These are phyloP conservation scores for Keithomyces neogunnii DNA, from an alignment of 2,329 filamentous ascomycete genomes.

Conservation along the genomic window DNA sequence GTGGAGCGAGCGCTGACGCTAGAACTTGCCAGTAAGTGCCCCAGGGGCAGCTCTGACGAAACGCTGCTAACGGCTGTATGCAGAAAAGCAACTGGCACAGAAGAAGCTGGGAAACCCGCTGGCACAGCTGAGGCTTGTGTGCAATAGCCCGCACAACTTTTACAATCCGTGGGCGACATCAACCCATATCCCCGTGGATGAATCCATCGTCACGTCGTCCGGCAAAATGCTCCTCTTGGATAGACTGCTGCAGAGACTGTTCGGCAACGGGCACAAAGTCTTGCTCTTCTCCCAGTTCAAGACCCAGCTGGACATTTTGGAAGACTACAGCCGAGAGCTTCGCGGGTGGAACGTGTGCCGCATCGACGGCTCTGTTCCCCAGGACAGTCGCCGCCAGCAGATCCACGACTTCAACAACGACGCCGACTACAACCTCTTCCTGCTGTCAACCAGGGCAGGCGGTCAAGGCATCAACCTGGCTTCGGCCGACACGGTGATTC, in stretches of 20 bases:
- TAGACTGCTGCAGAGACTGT: conserved; percentile 67
- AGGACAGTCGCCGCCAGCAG: conserved; percentile 60
- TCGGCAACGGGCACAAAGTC: conserved; percentile 73
- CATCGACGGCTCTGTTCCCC: conserved; percentile 81
- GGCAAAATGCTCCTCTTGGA: conserved; percentile 96
- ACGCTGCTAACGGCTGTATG: conserved; percentile 15
- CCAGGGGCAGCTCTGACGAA: too few species aligned
- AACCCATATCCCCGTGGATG: conserved; percentile 56
- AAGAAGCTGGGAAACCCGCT: conserved; percentile 93
- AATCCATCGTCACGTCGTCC: conserved; percentile 74
- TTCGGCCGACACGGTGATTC: conserved; percentile 81
- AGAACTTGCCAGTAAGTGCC: conserved; percentile 61
- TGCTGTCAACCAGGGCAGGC: conserved; percentile 83
- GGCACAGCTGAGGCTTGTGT: conserved; percentile 84
- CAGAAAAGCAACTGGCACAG: conserved; percentile 72
- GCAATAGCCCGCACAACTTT: conserved; percentile 93
- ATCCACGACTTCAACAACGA: conserved; percentile 67
- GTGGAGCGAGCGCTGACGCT: conserved; percentile 58
- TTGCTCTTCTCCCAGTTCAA: conserved; percentile 97
- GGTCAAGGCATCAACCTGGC: conserved; percentile 94
- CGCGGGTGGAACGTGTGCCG: conserved; percentile 76
- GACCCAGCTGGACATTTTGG: conserved; percentile 81
- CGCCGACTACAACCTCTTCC: conserved; percentile 62
- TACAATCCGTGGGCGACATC: conserved; percentile 77
- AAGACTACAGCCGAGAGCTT: conserved; percentile 73